Percentiles rank a stretch among this genome's conserved stretches.
These are phyloP conservation scores for Diaporthe sp. DNA, from an alignment of 2,329 filamentous ascomycete genomes.

Conservation along the genomic window DNA sequence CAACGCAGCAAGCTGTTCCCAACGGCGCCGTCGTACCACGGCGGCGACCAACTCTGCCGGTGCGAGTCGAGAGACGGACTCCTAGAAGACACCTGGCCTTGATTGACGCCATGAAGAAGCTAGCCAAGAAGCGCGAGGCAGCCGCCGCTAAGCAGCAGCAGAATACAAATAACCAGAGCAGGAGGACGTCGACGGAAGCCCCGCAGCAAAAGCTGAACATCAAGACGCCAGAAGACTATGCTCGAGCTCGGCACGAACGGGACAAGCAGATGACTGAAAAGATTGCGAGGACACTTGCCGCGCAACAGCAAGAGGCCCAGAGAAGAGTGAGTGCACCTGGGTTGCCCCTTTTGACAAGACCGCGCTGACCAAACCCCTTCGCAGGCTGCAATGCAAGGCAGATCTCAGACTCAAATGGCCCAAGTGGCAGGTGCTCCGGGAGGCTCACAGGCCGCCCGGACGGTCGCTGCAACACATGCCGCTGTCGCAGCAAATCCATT, in stretches of 20 bases:
- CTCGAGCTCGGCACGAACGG: constrained; percentile 87
- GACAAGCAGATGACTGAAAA: constrained; percentile 78
- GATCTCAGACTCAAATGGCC: constrained; percentile 59
- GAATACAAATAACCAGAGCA: constrained; percentile 79
- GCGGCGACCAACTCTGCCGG: constrained; percentile 81
- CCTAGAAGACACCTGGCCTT: constrained; percentile 89
- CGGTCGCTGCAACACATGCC: constrained; percentile 47
- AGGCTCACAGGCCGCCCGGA: constrained; percentile 52
- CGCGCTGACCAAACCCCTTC: constrained; percentile 48
- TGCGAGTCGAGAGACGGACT: constrained; percentile 87
- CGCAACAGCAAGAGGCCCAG: constrained; percentile 71
- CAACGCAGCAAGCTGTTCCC: constrained; percentile 52
- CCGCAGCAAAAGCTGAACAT: constrained; percentile 62
- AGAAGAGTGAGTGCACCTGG: constrained; percentile 63
- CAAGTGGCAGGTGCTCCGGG: constrained; percentile 61
- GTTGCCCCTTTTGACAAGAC: constrained; percentile 46
- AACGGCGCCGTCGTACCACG: constrained; percentile 63
- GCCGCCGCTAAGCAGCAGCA: constrained; percentile 90
- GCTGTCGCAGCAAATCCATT: constrained; percentile 46
- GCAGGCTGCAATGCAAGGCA: constrained; percentile 57
- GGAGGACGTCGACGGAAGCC: constrained; percentile 83
- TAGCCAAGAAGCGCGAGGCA: constrained; percentile 94
- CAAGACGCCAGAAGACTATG: constrained; percentile 92
- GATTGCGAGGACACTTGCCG: constrained; percentile 62
- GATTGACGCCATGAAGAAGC: constrained; percentile 94